Conservation (phyloP, 805 yeast species). For the Wickerhamiella shivajii region DNA sequence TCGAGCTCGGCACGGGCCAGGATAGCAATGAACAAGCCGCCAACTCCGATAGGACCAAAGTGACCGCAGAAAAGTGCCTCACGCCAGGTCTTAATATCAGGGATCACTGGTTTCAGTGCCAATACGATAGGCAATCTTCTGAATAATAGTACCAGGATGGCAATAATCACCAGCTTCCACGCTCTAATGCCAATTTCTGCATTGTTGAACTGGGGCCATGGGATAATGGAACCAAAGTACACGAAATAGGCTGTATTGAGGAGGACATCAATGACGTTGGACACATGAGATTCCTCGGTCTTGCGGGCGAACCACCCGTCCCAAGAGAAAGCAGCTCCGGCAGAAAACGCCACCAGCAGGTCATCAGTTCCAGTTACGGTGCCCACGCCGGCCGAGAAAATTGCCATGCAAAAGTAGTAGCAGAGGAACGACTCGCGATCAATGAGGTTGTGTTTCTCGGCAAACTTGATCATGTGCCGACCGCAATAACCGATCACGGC, state of each 20-base stretch:
- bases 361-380: conserved; percentile 82
- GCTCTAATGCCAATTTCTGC: conserved; percentile 44
- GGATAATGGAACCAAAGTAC: conserved; percentile 80
- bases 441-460: conserved; percentile 52
- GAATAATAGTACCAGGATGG: conserved; percentile 57
- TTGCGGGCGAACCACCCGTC: conserved; percentile 75
- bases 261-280: conserved; percentile 76
- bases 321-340: conserved; percentile 91
- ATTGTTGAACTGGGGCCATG: conserved; percentile 70
- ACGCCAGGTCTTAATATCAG: conserved; percentile 82
- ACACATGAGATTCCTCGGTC: conserved; percentile 75
- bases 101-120: conserved; percentile 59
- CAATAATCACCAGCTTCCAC: conserved; percentile 68
- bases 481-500: conserved; percentile 54
- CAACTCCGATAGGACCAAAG: conserved; percentile 94
- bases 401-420: conserved; percentile 65
- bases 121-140: conserved; percentile 76
- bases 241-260: conserved; percentile 77
- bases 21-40: conserved; percentile 75
- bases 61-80: conserved; percentile 91
- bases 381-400: conserved; percentile 81
- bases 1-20: conserved; percentile 64
- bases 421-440: conserved; percentile 84
- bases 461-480: conserved; percentile 56
- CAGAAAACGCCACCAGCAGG: conserved; percentile 74